These are phyloP conservation scores for Ophiosphaerella herpotricha DNA, from an alignment of 2,329 filamentous ascomycete species.

Conservation along the genomic window DNA sequence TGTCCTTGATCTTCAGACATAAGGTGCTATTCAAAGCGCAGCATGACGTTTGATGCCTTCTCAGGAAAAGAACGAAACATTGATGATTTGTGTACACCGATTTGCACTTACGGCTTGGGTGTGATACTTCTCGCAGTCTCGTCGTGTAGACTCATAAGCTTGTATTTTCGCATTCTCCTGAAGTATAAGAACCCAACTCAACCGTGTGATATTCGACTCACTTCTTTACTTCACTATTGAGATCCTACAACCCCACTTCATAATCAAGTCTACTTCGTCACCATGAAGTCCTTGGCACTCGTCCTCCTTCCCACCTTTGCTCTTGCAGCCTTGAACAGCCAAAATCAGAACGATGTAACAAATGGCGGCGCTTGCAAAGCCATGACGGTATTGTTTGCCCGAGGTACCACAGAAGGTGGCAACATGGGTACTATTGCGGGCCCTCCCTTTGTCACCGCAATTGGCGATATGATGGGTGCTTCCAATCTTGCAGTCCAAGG, in stretches of 20 bases:
- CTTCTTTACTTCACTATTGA: neutral
- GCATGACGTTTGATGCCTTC: constrained; percentile 21
- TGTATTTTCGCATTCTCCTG: neutral
- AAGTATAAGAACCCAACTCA: neutral
- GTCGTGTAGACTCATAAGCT: too few species aligned
- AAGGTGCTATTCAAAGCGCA: constrained; percentile 7
- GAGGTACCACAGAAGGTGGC: constrained; percentile 58
- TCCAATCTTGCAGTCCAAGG: constrained; percentile 58
- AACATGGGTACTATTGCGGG: constrained; percentile 58
- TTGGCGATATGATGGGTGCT: constrained; percentile 48
- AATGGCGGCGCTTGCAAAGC: constrained; percentile 46
- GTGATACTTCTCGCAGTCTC: too few species aligned
- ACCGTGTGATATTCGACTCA: neutral
- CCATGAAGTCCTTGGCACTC: constrained; percentile 22
- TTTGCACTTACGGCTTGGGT: neutral
- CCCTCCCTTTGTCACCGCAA: constrained; percentile 56
- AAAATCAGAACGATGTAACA: constrained; percentile 34
- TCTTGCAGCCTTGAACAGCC: constrained; percentile 24
- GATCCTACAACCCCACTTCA: neutral
- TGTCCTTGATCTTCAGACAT: constrained; percentile 4
- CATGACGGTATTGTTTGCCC: constrained; percentile 62
- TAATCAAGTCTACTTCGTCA: neutral
- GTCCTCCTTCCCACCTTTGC: constrained; percentile 13
- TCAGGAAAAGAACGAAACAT: constrained; percentile 18
- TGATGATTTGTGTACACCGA: neutral